Evolutionary conservation across 106 monocot species (phyloP).

Genomic region (Dioscorea alata): DNA sequence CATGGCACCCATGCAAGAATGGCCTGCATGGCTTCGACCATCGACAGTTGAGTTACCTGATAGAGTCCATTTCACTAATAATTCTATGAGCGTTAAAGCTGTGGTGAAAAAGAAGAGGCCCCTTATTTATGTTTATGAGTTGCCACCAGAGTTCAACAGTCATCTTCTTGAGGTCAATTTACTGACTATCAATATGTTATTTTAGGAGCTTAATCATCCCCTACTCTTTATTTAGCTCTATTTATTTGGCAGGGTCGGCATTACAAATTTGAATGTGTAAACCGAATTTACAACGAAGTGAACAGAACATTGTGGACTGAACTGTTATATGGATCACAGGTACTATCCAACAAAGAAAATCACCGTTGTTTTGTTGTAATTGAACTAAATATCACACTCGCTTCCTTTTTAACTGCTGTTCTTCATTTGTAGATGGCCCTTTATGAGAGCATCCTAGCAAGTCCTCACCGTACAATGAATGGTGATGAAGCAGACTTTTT

Average conservation of each 20-base stretch:
- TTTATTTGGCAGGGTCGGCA: slow-evolving; percentile 60
- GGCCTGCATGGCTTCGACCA: slow-evolving; percentile 82
- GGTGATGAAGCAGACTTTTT: slow-evolving; percentile 96
- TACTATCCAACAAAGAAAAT: slow-evolving; percentile 1
- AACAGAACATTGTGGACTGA: slow-evolving; percentile 85
- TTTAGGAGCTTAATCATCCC: not conserved
- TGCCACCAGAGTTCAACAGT: slow-evolving; percentile 86
- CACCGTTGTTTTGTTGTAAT: too few species aligned
- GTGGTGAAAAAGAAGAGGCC: slow-evolving; percentile 74
- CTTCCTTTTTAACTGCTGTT: not conserved
- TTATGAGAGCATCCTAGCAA: slow-evolving; percentile 90
- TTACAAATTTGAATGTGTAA: slow-evolving; percentile 77
- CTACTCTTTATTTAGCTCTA: not conserved
- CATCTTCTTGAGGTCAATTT: slow-evolving; percentile 80
- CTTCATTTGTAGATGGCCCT: slow-evolving; percentile 64
- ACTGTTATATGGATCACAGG: slow-evolving; percentile 84
- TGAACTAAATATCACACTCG: too few species aligned
- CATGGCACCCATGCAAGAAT: slow-evolving; percentile 43
- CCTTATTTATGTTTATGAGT: slow-evolving; percentile 95
- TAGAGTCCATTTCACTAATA: not conserved
- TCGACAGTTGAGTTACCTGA: slow-evolving; percentile 41
- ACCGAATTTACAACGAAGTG: slow-evolving; percentile 63
- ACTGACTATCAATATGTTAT: not conserved
- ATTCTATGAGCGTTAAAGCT: slow-evolving; percentile 26
- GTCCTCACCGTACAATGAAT: slow-evolving; percentile 87